phyloP scores from a whole-genome alignment of 192 early-diverging fungal genomes.

The Mortierella antarctica region DNA sequence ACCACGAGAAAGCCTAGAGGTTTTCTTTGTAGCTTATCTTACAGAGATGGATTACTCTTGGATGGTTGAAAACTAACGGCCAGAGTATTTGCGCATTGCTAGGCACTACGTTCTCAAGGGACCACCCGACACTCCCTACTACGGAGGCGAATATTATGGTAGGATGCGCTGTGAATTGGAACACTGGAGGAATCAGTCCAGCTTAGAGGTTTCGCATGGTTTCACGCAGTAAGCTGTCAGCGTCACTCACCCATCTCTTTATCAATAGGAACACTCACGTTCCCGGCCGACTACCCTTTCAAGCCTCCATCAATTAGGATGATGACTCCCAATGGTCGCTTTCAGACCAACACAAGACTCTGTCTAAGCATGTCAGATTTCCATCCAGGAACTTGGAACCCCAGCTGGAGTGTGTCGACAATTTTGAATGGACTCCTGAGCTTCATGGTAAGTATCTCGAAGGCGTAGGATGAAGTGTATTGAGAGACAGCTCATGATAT shows the following conservation, averaged over 20 bases:
- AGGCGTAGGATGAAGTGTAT: too few species aligned
- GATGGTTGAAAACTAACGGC: neutral
- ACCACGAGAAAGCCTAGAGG: neutral
- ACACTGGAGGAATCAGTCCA: too few species aligned
- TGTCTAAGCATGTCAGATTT: slow-evolving; percentile 99
- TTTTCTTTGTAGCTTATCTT: neutral
- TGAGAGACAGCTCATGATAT: neutral
- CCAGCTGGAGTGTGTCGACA: slow-evolving; percentile 96
- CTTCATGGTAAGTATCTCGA: slow-evolving; percentile 82
- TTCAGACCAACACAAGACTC: slow-evolving; percentile 90
- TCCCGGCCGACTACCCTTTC: slow-evolving; percentile 96
- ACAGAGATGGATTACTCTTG: neutral
- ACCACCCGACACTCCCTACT: slow-evolving; percentile 94
- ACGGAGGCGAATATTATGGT: slow-evolving; percentile 95
- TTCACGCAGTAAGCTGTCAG: neutral
- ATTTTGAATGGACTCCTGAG: slow-evolving; percentile 95
- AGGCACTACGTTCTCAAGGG: slow-evolving; percentile 98
- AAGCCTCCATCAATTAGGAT: slow-evolving; percentile 89
- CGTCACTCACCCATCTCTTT: neutral
- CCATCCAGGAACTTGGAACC: slow-evolving; percentile 94
- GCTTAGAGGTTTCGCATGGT: too few species aligned
- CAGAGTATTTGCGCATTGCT: neutral
- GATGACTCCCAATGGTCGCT: slow-evolving; percentile 88
- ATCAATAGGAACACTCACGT: slow-evolving; percentile 73
- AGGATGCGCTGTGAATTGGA: slow-evolving; percentile 27